Conservation (phyloP, 202 grass and related monocot species). For the Setaria viridis region DNA sequence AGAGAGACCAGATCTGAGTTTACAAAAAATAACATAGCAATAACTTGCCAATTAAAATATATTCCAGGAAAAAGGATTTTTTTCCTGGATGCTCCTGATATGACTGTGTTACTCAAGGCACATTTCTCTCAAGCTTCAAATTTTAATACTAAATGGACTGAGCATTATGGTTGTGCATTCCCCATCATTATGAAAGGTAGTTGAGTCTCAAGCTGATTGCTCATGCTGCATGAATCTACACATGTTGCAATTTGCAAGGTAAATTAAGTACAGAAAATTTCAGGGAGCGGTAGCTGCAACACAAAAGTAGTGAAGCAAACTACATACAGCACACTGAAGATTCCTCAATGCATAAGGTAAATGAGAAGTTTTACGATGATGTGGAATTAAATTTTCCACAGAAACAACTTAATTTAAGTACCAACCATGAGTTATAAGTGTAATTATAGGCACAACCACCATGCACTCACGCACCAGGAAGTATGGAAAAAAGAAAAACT, state of each 20-base stretch:
- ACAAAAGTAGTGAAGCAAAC: background rate
- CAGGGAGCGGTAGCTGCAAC: background rate
- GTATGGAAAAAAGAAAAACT: background rate
- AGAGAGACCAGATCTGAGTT: constrained; percentile 23
- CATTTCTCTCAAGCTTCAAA: background rate
- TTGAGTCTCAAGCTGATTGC: background rate
- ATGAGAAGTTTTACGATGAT: background rate
- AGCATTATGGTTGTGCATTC: background rate
- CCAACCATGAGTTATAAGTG: background rate
- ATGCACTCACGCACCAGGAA: constrained; percentile 6
- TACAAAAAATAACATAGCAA: background rate
- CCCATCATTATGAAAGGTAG: background rate
- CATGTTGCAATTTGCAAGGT: background rate
- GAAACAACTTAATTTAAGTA: constrained; percentile 19
- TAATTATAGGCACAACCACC: constrained; percentile 7
- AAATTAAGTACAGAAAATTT: constrained; percentile 33
- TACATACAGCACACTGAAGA: background rate
- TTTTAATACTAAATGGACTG: background rate
- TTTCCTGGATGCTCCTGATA: background rate
- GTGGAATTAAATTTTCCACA: background rate
- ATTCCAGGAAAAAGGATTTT: background rate
- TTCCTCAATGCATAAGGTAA: background rate
- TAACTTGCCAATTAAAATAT: background rate
- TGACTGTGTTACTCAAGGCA: background rate
- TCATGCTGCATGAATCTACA: background rate